A percentile compares a stretch with the other conserved stretches of the same genome.
These are phyloP conservation scores for Pisolithus albus DNA, from an alignment of 768 basidiomycete species.

Conservation along the genomic window DNA sequence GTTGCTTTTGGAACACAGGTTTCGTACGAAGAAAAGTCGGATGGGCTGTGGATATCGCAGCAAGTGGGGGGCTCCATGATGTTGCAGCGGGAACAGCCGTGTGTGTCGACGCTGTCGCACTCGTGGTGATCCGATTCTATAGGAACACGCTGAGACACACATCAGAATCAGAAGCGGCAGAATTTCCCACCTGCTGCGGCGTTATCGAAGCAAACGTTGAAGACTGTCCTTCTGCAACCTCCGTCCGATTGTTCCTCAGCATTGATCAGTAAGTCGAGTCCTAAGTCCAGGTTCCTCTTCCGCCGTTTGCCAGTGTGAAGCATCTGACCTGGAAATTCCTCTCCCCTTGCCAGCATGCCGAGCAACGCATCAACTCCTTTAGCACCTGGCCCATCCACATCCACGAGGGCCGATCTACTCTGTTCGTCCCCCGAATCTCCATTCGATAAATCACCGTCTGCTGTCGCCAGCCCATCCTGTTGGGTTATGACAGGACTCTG, in stretches of 20 bases:
- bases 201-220: slow-evolving; percentile 17
- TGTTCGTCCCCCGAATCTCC: too few relatives aligned
- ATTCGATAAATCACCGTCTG: too few relatives aligned
- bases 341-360: too few relatives aligned
- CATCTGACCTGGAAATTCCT: background rate
- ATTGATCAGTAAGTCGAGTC: slow-evolving; percentile 25
- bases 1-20: background rate
- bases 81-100: slow-evolving; percentile 15
- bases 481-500: too few relatives aligned
- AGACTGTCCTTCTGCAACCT: slow-evolving; percentile 10
- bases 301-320: background rate
- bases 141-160: background rate
- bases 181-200: slow-evolving; percentile 13
- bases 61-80: slow-evolving; percentile 10
- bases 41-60: slow-evolving; percentile 20
- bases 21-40: background rate
- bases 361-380: too few relatives aligned
- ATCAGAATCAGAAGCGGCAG: background rate
- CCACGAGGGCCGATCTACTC: too few relatives aligned
- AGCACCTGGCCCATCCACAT: too few relatives aligned
- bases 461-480: too few relatives aligned
- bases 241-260: slow-evolving; percentile 7
- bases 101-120: background rate
- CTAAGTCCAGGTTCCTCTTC: slow-evolving; percentile 10
- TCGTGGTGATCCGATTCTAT: slow-evolving; percentile 6